Base-by-base conservation (phyloP, 2,329 filamentous ascomycete species). In the Xylariaceae sp. region DNA sequence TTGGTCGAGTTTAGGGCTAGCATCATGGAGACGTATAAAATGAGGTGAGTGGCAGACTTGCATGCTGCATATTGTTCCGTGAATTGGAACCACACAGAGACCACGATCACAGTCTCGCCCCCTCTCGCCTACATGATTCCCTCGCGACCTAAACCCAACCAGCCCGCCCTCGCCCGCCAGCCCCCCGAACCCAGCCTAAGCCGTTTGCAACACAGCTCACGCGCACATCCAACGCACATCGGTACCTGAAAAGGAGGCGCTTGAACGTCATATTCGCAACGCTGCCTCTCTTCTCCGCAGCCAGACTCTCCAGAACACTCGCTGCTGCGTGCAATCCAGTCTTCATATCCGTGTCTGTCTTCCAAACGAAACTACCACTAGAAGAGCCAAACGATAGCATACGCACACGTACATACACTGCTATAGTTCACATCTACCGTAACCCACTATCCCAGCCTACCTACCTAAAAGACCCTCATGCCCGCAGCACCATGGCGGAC, bases 401-500 rank as follows among this genome's bases (percentile, higher is more conserved):
- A 28, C 36, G 31, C 39, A 19, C 12, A 11, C 33, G n/a, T 41
- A 16, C 34, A 31, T 47, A 34, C 31, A 33, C 46, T 46, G 50
- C 34, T 45, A 45, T 41, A 45, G 42, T 46, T 42, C 22, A 28
- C 22, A 28, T 28, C 22, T 28, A 28, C 22, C 22, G 22, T 28
- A 28, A 5, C 22, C 4, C 22, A 7, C 4, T 28, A 28, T 28
- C 22, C 22, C 22, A 28, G 7, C 22, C 22, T 28, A 4, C 34
- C 55, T 48, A 43, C 44, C 56, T 46, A 51, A 39, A n/a, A 48
- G 42, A 47, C 42, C 44, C 50, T 53, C 53, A 51, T 56, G 45
- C 56, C 56, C 58, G 53, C 62, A 60, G 45, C 22, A 28, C 7
- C 43, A 82, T 81, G 79, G 71, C 74, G 65, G 74, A 77, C 67